phyloP scores from a whole-genome alignment of 139 green algal species.

The Astrephomene gubernaculifera region DNA sequence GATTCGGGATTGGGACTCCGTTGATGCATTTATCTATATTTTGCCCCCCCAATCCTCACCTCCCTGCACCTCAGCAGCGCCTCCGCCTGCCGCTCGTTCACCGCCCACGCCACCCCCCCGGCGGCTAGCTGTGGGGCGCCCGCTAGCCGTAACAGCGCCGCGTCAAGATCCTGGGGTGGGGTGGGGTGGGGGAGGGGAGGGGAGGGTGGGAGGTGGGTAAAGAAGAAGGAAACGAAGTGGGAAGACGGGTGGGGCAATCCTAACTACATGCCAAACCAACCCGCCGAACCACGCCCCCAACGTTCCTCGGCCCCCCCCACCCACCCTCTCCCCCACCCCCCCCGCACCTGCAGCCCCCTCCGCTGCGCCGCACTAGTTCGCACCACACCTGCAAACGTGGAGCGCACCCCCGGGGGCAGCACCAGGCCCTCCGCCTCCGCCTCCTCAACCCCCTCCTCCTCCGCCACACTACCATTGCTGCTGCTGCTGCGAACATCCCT shows the following conservation, averaged over 20 bases:
- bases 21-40: too few species aligned
- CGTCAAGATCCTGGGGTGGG: conserved; percentile 29
- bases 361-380: conserved; percentile 73
- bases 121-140: conserved; percentile 66
- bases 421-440: conserved; percentile 13
- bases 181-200: neutral
- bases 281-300: too few species aligned
- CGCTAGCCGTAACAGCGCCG: conserved; percentile 48
- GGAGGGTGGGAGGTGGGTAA: neutral
- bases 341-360: conserved; percentile 66
- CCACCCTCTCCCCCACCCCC: neutral
- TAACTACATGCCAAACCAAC: too few species aligned
- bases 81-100: conserved; percentile 94
- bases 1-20: too few species aligned
- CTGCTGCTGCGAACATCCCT: too few species aligned
- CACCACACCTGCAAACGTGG: conserved; percentile 58
- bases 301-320: too few species aligned
- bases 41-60: too few species aligned
- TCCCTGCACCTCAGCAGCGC: conserved; percentile 81
- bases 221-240: neutral
- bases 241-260: neutral
- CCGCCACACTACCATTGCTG: too few species aligned
- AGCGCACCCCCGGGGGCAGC: conserved; percentile 34
- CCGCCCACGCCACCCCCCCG: conserved; percentile 86
- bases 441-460: too few species aligned